Base-by-base conservation (phyloP, 1,284 basidiomycete species). In the Austroboletus novae-zelandiae region DNA sequence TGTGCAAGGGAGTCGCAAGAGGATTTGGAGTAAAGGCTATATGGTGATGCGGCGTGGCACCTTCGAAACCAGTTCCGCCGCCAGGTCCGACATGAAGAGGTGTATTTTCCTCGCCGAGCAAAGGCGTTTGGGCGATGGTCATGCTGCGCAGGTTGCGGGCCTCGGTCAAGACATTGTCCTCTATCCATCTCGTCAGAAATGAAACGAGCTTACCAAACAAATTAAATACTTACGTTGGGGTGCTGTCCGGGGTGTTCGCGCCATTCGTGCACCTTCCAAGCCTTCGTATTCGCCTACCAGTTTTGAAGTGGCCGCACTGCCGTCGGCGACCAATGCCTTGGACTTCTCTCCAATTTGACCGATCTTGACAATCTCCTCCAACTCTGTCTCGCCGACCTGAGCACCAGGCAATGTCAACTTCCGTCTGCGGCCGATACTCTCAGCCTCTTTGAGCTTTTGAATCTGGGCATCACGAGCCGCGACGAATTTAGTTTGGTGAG, bases 321-420 rank as follows among this genome's bases (percentile, higher is more conserved):
- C 89, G 25, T 84, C 87, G 10, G 78, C 71, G 8, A 98, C 94
- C 58, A 98, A 69, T 6, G 86, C 84, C 62, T 93, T 86, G 9
- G 94, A 90, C 53, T 82, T 86, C 72, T 98, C 92, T 7, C 94
- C 89, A 0, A 91, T 90, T 66, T 92, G 87, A 1, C 96, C 97
- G 60, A 99, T 95, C 77, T 99, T 99, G 61, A 98, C 96, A 61
- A 99, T 98, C 61, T 98, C 94, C 72, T 99, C 97, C 45, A 99
- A 72, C 71, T 99, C 96, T 8, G 79, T 74, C 71, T 99, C 94
- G n/a, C 91, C 91, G 4, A 99, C 97, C 65, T 99, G 96, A 2
- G 96, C 93, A 18, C 78, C 76, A 0, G 97, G 97, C 11, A 99
- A 77, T 52, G 84, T 83, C 43, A 99, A 77, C 68, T 91, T 92